These are phyloP conservation scores for Mollisiaceae sp. DNA, from an alignment of 2,329 filamentous ascomycete genomes.

Conservation along the genomic window DNA sequence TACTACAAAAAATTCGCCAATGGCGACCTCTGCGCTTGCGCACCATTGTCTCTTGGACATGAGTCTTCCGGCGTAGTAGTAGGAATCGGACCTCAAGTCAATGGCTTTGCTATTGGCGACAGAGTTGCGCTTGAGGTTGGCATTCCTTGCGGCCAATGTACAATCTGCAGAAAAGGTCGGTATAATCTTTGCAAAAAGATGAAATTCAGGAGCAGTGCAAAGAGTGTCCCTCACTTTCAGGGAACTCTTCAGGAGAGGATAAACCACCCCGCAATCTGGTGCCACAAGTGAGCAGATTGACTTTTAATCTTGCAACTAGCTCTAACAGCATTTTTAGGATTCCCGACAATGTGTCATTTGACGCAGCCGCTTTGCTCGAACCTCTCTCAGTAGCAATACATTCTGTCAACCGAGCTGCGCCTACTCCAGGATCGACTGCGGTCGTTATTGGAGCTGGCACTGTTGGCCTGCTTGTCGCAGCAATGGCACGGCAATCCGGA, in stretches of 20 bases:
- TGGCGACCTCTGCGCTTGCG: slow-evolving; percentile 69
- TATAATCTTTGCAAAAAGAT: slow-evolving; percentile 68
- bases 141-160: slow-evolving; percentile 87
- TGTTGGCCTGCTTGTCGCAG: slow-evolving; percentile 66
- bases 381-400: slow-evolving; percentile 67
- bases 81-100: slow-evolving; percentile 57
- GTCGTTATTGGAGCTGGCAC: slow-evolving; percentile 70
- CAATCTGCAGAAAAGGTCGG: slow-evolving; percentile 86
- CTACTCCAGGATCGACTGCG: slow-evolving; percentile 58
- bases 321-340: slow-evolving; percentile 48
- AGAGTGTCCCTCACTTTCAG: slow-evolving; percentile 67
- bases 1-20: slow-evolving; percentile 78
- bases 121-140: slow-evolving; percentile 82
- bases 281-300: slow-evolving; percentile 57
- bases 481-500: slow-evolving; percentile 65
- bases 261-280: slow-evolving; percentile 66
- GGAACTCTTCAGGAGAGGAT: slow-evolving; percentile 66
- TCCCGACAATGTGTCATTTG: slow-evolving; percentile 63
- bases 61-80: slow-evolving; percentile 65
- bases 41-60: slow-evolving; percentile 68
- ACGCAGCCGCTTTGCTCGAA: slow-evolving; percentile 64
- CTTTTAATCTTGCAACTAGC: neutral
- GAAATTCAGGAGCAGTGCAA: slow-evolving; percentile 66
- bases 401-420: slow-evolving; percentile 60
- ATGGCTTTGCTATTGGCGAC: slow-evolving; percentile 59